These are phyloP conservation scores for Flaveria ramosissima DNA, from an alignment of 129 eudicot genomes.

Conservation along the genomic window DNA sequence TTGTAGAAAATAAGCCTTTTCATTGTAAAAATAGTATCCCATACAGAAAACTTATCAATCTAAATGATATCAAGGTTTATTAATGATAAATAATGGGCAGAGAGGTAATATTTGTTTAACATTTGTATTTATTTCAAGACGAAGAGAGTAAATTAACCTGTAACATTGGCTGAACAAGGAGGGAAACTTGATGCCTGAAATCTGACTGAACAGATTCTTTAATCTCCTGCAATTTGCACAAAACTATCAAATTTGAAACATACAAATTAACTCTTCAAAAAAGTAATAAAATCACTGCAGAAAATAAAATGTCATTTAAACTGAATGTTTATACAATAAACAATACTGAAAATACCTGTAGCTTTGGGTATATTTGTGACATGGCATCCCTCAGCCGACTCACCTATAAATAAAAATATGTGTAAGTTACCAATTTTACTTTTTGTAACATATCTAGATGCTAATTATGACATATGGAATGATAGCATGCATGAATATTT, in stretches of 20 bases:
- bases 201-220: conserved; percentile 87
- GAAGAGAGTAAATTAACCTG: conserved; percentile 50
- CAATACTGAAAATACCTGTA: conserved; percentile 57
- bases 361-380: conserved; percentile 80
- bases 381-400: conserved; percentile 82
- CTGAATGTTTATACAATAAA: neutral
- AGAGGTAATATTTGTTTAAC: neutral
- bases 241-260: conserved; percentile 4
- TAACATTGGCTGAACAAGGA: conserved; percentile 95
- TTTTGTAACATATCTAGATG: neutral
- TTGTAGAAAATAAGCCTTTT: neutral
- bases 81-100: neutral
- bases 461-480: neutral
- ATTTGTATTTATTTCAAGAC: neutral
- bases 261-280: neutral
- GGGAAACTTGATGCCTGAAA: conserved; percentile 90
- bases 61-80: no score
- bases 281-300: neutral
- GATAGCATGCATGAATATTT: neutral
- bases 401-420: conserved; percentile 38
- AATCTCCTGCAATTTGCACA: conserved; percentile 50
- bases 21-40: neutral
- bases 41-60: neutral
- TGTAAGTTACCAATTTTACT: neutral
- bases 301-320: neutral